These are phyloP conservation scores for Neurospora sp. DNA, from an alignment of 2,329 filamentous ascomycete genomes.

Conservation along the genomic window DNA sequence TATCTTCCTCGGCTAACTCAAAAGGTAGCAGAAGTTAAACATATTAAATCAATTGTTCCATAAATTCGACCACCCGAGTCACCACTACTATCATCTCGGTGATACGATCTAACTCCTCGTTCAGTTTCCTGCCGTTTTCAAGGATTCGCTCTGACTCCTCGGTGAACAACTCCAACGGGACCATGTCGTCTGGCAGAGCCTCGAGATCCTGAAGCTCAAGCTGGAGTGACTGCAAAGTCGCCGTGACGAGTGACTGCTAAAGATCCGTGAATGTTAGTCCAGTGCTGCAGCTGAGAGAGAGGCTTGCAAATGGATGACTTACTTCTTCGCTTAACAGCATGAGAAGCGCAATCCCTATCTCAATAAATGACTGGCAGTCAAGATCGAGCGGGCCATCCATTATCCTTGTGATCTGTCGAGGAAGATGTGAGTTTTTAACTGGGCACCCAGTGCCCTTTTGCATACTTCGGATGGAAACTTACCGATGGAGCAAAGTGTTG, in stretches of 20 bases:
- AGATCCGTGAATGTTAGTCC: neutral
- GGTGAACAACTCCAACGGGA: neutral
- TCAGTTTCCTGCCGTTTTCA: neutral
- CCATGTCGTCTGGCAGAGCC: neutral
- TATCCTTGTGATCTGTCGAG: neutral
- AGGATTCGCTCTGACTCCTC: neutral
- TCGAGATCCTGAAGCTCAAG: neutral
- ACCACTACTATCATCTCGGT: neutral
- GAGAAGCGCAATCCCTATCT: neutral
- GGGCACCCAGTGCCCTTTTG: neutral
- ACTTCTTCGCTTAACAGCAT: neutral
- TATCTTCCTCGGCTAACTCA: neutral
- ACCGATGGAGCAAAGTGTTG: neutral
- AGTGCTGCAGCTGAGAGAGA: neutral
- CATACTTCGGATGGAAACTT: neutral
- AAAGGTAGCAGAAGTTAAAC: neutral
- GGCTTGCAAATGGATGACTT: neutral
- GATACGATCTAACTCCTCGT: neutral
- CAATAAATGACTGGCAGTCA: too few species aligned
- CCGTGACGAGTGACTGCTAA: neutral
- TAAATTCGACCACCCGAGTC: neutral
- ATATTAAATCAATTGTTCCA: neutral
- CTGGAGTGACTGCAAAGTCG: neutral
- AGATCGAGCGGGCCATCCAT: too few species aligned
- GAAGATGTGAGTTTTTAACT: neutral